Base-by-base conservation (phyloP, 2,329 filamentous ascomycete species). In the Xylaria sp. region DNA sequence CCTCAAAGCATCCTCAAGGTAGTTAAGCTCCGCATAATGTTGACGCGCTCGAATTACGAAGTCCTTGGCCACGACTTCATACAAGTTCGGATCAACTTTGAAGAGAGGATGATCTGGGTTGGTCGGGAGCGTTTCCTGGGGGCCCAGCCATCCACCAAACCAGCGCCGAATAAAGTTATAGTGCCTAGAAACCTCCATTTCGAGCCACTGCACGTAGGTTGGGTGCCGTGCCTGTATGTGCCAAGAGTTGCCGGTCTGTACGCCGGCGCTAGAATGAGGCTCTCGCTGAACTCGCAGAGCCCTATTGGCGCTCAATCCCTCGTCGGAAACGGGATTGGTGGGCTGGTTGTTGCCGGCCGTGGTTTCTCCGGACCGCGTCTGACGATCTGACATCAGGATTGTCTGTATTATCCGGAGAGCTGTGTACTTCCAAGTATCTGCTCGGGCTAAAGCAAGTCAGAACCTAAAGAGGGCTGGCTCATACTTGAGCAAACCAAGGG, bases 61-160 rank as follows among this genome's bases (percentile, higher is more conserved):
- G 1, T 27, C 49, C 2, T 44, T 60, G 6, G 56, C 2, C 1
- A 65, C 56, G 15, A 60, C 9, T 49, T 42, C 22, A 1, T 55
- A 1, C 2, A 13, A 20, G 20, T 33, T 13, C 6, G n/a, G 13
- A n/a, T 65, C 3, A 17, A 64, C 17, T 31, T 1, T 1, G 20
- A 20, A 2, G 3, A 10, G 9, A 0, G 9, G 0, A 3, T 47
- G 3, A 6, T 27, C 20, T 9, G 17, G 17, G 25, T 22, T 6
- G 22, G 3, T 5, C 1, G 17, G 31, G 5, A 20, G 5, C 7
- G 5, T 4, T 36, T 5, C 20, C 4, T 1, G 10, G n/a, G 50
- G 10, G 1, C 25, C 15, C 4, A 17, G 0, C n/a, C 11, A 36
- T 33, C 0, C 11, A 3, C 22, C 10, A 9, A 39, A 15, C 22